These are phyloP conservation scores for Mycena latifolia DNA, from an alignment of 768 basidiomycete species.

Conservation along the genomic window DNA sequence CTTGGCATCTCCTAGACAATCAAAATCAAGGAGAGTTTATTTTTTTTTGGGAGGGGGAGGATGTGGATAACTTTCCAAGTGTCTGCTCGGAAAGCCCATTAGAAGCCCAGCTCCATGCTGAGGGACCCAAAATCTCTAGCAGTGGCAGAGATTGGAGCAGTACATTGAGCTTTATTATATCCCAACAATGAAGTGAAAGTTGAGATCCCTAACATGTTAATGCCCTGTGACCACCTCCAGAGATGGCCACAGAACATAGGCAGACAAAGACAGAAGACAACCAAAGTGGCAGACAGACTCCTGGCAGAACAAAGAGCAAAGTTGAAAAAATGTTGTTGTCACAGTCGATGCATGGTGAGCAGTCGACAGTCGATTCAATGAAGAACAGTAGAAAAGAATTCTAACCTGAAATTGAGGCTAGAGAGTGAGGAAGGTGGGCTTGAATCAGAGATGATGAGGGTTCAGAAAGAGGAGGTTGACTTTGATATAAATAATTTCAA, in stretches of 20 bases:
- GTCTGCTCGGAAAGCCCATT: too few relatives aligned
- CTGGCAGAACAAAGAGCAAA: background rate
- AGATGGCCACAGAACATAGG: too few relatives aligned
- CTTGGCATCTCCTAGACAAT: too few relatives aligned
- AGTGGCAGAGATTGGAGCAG: too few relatives aligned
- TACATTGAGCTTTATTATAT: too few relatives aligned
- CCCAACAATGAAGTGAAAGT: conserved; percentile 27
- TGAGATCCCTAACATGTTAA: conserved; percentile 24
- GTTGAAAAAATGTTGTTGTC: background rate
- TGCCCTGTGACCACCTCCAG: too few relatives aligned
- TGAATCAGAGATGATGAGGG: background rate
- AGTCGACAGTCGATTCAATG: background rate
- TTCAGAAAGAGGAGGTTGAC: background rate
- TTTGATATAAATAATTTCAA: conserved; percentile 1
- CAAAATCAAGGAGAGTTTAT: background rate
- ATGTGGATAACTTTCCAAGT: too few relatives aligned
- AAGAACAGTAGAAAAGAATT: background rate
- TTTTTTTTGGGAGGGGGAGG: too few relatives aligned
- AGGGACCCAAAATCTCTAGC: too few relatives aligned
- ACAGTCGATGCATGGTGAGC: background rate
- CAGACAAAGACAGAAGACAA: background rate
- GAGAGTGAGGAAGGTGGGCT: background rate
- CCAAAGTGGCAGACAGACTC: background rate
- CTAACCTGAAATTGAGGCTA: background rate
- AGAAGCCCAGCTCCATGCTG: too few relatives aligned